Evolutionary conservation across 305 asterid species (phyloP).

Genomic region (Solanum hybrid): DNA sequence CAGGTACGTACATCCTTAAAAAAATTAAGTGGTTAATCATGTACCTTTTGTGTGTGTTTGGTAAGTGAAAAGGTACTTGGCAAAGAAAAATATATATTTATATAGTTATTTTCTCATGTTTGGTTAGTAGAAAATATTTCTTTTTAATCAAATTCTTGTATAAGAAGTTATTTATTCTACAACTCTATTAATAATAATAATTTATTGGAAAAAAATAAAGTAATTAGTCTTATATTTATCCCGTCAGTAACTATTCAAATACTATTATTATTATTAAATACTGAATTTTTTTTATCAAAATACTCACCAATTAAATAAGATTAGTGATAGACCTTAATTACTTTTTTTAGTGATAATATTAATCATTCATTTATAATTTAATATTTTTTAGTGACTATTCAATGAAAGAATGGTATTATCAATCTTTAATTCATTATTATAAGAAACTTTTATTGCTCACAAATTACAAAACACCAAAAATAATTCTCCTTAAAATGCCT

Average conservation of each 20-base stretch:
- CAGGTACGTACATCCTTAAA: conserved; percentile 4
- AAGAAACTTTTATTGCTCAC: not conserved
- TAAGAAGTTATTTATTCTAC: not conserved
- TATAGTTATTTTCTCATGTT: not conserved
- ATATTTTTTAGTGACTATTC: not conserved
- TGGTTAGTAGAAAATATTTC: not conserved
- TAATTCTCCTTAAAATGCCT: not conserved
- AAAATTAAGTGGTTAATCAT: not conserved
- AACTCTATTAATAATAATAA: not conserved
- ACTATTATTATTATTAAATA: too few species aligned
- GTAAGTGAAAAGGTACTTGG: not conserved
- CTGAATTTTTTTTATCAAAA: not conserved
- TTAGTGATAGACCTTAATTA: not conserved
- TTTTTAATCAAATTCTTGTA: too few species aligned
- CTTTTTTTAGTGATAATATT: not conserved
- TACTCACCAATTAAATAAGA: not conserved
- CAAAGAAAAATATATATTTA: not conserved
- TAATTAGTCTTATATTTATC: not conserved
- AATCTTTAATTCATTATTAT: not conserved
- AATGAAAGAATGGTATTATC: not conserved
- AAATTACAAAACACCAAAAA: not conserved
- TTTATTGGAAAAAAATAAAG: not conserved
- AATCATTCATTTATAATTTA: not conserved
- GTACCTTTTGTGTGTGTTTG: not conserved
- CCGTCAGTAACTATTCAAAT: not conserved